Evolutionary conservation across 805 yeast species (phyloP).

Genomic region (Saccharomycopsis javanensis): DNA sequence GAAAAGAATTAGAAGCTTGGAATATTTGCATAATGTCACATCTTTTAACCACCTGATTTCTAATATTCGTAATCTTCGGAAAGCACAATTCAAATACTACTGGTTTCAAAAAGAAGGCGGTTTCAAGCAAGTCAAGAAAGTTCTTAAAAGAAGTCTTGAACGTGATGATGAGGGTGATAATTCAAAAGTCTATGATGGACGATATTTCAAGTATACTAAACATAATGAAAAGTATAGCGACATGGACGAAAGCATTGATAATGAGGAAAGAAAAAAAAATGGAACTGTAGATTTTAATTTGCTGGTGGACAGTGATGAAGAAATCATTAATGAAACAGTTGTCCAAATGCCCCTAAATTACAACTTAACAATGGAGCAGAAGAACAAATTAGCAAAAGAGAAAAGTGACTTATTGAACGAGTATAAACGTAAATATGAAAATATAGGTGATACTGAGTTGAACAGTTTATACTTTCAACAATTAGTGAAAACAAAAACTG

Average conservation of each 20-base stretch:
- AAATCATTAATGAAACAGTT: conserved; percentile 10
- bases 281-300: conserved; percentile 9
- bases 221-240: neutral
- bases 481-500: conserved; percentile 6
- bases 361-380: neutral
- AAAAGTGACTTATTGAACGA: neutral
- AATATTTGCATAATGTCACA: conserved; percentile 16
- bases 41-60: conserved; percentile 14
- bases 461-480: conserved; percentile 11
- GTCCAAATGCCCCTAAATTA: conserved; percentile 5
- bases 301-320: conserved; percentile 14
- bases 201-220: conserved; percentile 9
- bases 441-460: neutral
- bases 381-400: neutral
- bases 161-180: neutral
- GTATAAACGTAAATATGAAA: neutral
- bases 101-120: conserved; percentile 19
- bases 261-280: neutral
- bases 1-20: conserved; percentile 11
- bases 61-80: conserved; percentile 9
- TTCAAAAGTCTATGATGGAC: conserved; percentile 1
- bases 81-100: conserved; percentile 16
- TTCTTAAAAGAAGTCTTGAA: conserved; percentile 7
- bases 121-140: conserved; percentile 5
- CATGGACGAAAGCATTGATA: neutral